Base-by-base conservation (phyloP, 2,329 filamentous ascomycete species). In the Zymoseptoria tritici region DNA sequence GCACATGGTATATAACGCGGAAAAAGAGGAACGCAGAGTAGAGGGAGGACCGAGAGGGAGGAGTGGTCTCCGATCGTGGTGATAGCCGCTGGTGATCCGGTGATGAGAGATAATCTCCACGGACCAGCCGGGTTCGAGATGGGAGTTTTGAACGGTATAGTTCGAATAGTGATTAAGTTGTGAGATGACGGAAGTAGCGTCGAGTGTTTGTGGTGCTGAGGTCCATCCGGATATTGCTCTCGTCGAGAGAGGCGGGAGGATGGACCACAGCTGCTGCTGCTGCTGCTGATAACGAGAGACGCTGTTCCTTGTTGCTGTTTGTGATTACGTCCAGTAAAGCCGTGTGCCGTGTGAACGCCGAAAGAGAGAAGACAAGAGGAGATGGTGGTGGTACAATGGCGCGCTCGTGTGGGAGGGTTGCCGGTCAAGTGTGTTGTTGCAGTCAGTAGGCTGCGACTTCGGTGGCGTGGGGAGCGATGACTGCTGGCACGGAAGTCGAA, bases 371-470 rank as follows among this genome's bases (percentile, higher is more conserved):
- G 16, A 46, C 36, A 46, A 46, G 13, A 42, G 13, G 36, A 46
- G 36, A 46, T n/a, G 36, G 16, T 46, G 36, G 16, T 46, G 16
- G 13, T 16, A 46, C 16, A 7, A 7, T 13, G 13, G 13, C 16
- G 36, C 36, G 36, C 36, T 16, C 13, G 36, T 6, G 24, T 52
- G 20, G 9, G 29, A 22, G 50, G 4, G 4, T 4, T 22, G 19
- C 11, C 19, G 20, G 22, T 29, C 29, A 24, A 53, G n/a, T 29
- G 26, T 9, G 9, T 53, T 53, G 22, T 19, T 53, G 52, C 22
- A n/a, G 9, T 60, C 66, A 72, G 63, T 70, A 72, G 53, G 69
- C 70, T 52, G 69, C 66, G 52, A 72, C 69, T 62, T 71, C 69
- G 22, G 68, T 62, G 19, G 66, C 64, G 55, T 69, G 68, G 54